Evolutionary conservation across 106 monocot genomes (phyloP).

Genomic region (Acanthochlamys bracteata): DNA sequence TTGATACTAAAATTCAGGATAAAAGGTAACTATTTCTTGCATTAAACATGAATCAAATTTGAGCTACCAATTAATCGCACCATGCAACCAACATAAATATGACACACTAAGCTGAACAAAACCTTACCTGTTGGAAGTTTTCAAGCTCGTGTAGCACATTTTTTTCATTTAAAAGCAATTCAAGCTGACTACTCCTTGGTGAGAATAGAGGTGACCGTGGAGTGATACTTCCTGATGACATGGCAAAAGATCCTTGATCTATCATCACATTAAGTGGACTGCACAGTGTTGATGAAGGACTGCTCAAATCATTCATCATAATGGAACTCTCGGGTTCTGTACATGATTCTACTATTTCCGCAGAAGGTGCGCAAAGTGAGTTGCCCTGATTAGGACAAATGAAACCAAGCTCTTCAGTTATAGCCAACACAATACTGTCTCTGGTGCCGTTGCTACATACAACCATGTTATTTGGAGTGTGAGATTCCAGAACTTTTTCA

Average conservation of each 20-base stretch:
- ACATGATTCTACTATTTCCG: conserved; percentile 5
- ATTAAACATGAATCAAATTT: no score
- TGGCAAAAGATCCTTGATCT: conserved; percentile 24
- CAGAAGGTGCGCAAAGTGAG: conserved; percentile 9
- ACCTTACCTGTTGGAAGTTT: conserved; percentile 70
- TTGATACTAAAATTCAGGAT: no score
- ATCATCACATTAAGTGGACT: conserved; percentile 7
- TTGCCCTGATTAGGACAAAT: conserved; percentile 13
- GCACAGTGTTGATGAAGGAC: conserved; percentile 5
- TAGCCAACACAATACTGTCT: conserved; percentile 9
- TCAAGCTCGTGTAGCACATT: conserved; percentile 44
- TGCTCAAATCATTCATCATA: conserved; percentile 12
- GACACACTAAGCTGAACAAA: no score
- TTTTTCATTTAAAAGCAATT: conserved; percentile 28
- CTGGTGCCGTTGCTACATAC: conserved; percentile 12
- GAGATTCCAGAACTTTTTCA: conserved; percentile 57
- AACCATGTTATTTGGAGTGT: conserved; percentile 11
- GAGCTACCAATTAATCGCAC: no score
- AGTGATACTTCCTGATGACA: conserved; percentile 48
- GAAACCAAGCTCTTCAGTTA: conserved; percentile 17
- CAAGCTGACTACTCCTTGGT: conserved; percentile 38
- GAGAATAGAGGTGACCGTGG: conserved; percentile 61
- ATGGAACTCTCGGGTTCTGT: conserved; percentile 12
- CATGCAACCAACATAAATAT: no score
- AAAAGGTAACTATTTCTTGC: no score